Evolutionary conservation across 805 yeast genomes (phyloP).

Genomic region (Lipomyces yamadae): DNA sequence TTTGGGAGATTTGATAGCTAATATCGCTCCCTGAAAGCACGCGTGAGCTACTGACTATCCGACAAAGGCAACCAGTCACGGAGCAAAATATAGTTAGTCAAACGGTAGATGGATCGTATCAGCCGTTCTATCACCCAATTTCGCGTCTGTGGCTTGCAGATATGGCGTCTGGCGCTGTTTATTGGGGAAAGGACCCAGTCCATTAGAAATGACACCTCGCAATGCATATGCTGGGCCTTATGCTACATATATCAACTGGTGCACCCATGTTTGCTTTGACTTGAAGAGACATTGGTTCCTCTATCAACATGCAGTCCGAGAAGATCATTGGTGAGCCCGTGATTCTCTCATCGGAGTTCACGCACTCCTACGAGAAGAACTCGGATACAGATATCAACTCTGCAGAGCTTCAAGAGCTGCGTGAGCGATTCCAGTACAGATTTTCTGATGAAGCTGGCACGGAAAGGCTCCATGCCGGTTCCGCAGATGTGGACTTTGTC

Average conservation of each 20-base stretch:
- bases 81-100: not conserved
- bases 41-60: no score
- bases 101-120: not conserved
- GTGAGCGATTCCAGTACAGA: slow-evolving; percentile 7
- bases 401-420: slow-evolving; percentile 4
- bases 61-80: no score
- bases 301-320: not conserved
- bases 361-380: slow-evolving; percentile 3
- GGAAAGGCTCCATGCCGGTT: slow-evolving; percentile 1
- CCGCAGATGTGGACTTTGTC: slow-evolving; percentile 66
- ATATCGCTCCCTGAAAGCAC: no score
- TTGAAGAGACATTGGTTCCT: not conserved
- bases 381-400: not conserved
- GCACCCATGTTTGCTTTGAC: not conserved
- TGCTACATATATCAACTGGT: not conserved
- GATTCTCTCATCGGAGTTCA: slow-evolving; percentile 5
- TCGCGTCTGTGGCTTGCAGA: not conserved
- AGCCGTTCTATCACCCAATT: not conserved
- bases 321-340: slow-evolving; percentile 2
- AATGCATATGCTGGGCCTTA: not conserved
- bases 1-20: no score
- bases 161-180: no score
- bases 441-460: slow-evolving; percentile 10
- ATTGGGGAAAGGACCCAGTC: no score
- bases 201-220: no score